A percentile compares a stretch with the other conserved stretches of the same genome.
These are phyloP conservation scores for Panaeolus cyanescens DNA, from an alignment of 768 basidiomycete genomes.

Conservation along the genomic window DNA sequence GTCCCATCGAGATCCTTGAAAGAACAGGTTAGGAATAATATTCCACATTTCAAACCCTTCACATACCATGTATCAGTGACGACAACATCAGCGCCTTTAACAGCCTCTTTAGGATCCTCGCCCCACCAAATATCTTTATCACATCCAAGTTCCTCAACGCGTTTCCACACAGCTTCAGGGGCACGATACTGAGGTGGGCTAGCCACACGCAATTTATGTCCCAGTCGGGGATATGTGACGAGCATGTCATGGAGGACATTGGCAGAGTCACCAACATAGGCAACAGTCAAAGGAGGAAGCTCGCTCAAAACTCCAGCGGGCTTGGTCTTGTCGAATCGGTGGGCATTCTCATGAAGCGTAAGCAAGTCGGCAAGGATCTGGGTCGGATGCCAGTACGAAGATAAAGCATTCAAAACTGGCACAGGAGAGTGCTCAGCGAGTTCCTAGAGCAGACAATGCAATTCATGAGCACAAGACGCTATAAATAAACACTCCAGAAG, in stretches of 20 bases:
- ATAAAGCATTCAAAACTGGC: conserved; percentile 95
- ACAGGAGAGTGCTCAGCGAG: conserved; percentile 88
- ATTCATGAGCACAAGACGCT: background rate
- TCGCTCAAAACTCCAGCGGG: conserved; percentile 34
- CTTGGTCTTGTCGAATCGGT: conserved; percentile 44
- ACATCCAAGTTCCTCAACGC: conserved; percentile 74
- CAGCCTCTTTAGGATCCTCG: conserved; percentile 81
- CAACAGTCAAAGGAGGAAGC: conserved; percentile 81
- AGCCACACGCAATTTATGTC: conserved; percentile 84
- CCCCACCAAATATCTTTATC: conserved; percentile 77
- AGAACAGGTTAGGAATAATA: background rate
- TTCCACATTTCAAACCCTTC: background rate
- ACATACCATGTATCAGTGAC: conserved; percentile 94
- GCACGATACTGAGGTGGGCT: conserved; percentile 76
- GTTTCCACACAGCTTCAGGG: conserved; percentile 75
- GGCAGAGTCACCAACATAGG: conserved; percentile 92
- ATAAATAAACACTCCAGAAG: too few species aligned
- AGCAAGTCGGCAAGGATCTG: conserved; percentile 93
- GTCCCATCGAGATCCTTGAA: conserved; percentile 96
- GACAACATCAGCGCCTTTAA: conserved; percentile 89
- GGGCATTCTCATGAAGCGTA: conserved; percentile 79
- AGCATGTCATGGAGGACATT: conserved; percentile 98
- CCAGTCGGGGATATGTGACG: conserved; percentile 89
- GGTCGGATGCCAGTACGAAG: conserved; percentile 94
- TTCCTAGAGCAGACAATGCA: conserved; percentile 52